Evolutionary conservation across 345 rosid genomes (phyloP).

Genomic region (Diplotaxis tenuifolia): DNA sequence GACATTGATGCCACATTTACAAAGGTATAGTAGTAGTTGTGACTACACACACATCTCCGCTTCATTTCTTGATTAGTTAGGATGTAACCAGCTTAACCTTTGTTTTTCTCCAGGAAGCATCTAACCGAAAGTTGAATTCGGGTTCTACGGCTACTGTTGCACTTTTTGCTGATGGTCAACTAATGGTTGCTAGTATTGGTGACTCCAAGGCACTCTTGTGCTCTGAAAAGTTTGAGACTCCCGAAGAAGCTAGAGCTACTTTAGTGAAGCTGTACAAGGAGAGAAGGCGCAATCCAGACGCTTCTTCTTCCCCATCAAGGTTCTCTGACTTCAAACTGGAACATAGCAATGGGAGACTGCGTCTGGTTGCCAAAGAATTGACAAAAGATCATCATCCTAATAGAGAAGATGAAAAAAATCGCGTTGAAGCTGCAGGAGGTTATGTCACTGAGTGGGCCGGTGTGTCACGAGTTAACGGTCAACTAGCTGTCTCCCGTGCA

Average conservation of each 20-base stretch:
- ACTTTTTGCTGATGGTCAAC: constrained; percentile 71
- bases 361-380: constrained; percentile 63
- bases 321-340: constrained; percentile 44
- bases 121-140: constrained; percentile 51
- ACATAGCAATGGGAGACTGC: constrained; percentile 49
- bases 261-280: constrained; percentile 67
- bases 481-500: constrained; percentile 84
- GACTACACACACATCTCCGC: not conserved
- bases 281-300: constrained; percentile 54
- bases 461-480: constrained; percentile 82
- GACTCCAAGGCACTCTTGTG: constrained; percentile 94
- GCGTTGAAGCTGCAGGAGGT: constrained; percentile 94
- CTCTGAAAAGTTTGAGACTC: constrained; percentile 76
- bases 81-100: not conserved
- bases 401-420: constrained; percentile 82
- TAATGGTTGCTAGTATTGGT: constrained; percentile 85
- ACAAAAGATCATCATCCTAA: constrained; percentile 87
- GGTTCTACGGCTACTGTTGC: constrained; percentile 86
- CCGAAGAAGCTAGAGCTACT: constrained; percentile 78
- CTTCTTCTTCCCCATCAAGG: constrained; percentile 49
- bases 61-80: not conserved
- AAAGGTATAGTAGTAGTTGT: constrained; percentile 44
- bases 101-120: constrained; percentile 54
- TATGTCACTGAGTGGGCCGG: constrained; percentile 78
- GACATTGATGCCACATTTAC: constrained; percentile 84